These are phyloP conservation scores for Cylindrodendrum hubeiense DNA, from an alignment of 2,329 filamentous ascomycete species.

Conservation along the genomic window DNA sequence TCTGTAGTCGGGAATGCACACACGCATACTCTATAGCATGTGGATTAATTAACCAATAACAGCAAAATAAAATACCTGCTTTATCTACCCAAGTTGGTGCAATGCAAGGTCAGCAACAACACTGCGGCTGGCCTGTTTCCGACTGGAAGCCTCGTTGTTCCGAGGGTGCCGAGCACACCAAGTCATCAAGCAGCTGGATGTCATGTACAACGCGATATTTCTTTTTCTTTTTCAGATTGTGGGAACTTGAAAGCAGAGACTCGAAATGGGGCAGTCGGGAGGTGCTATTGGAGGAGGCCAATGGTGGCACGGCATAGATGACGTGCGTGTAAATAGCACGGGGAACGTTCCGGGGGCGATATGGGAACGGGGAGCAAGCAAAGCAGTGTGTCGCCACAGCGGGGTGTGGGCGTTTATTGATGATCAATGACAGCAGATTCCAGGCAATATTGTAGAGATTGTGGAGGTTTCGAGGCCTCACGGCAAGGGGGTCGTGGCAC, in stretches of 20 bases:
- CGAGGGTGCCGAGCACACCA: not conserved
- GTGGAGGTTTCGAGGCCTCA: not conserved
- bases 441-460: not conserved
- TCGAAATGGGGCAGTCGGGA: no score
- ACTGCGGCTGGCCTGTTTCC: not conserved
- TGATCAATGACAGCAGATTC: not conserved
- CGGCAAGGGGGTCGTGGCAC: not conserved
- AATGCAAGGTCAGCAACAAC: not conserved
- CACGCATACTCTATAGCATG: no score
- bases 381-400: not conserved
- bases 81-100: not conserved
- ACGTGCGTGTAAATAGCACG: no score
- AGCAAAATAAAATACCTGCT: not conserved
- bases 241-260: not conserved
- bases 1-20: no score
- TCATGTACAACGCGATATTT: no score
- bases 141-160: not conserved
- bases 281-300: no score
- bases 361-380: no score
- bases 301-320: no score
- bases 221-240: no score
- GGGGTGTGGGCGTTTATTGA: not conserved
- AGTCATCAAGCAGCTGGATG: no score
- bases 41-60: not conserved
- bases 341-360: no score